These are phyloP conservation scores for Cubamyces sp. DNA, from an alignment of 768 basidiomycete genomes.

Conservation along the genomic window DNA sequence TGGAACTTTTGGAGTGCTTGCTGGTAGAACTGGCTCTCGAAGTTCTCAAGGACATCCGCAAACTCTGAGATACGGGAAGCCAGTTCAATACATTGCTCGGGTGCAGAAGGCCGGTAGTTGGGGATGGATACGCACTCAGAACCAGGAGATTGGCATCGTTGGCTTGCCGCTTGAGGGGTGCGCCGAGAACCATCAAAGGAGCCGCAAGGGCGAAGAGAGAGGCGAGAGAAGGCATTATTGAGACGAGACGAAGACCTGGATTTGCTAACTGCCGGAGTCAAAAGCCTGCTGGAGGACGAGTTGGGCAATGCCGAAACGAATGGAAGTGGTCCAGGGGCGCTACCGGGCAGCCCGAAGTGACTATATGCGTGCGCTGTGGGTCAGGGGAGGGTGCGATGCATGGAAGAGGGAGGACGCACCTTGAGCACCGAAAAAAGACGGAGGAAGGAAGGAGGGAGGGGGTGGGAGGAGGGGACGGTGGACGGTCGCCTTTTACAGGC, in stretches of 20 bases:
- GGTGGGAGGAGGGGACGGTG: constrained; percentile 20
- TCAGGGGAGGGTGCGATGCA: constrained; percentile 10
- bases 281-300: constrained; percentile 35
- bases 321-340: constrained; percentile 56
- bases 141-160: constrained; percentile 53
- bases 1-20: constrained; percentile 70
- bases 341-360: constrained; percentile 72
- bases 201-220: constrained; percentile 33
- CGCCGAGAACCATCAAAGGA: constrained; percentile 29
- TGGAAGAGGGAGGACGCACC: constrained; percentile 11
- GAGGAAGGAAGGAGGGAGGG: constrained; percentile 24
- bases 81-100: constrained; percentile 1
- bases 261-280: constrained; percentile 27
- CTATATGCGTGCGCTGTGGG: constrained; percentile 33
- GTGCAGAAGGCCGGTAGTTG: neutral
- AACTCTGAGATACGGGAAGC: constrained; percentile 53
- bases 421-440: constrained; percentile 29
- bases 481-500: constrained; percentile 21
- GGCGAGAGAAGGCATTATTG: constrained; percentile 31
- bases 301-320: constrained; percentile 28
- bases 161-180: constrained; percentile 40
- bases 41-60: constrained; percentile 73
- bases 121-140: constrained; percentile 51
- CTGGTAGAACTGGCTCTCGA: constrained; percentile 71
- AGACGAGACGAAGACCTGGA: constrained; percentile 7